phyloP scores from a whole-genome alignment of 2,329 filamentous ascomycete species.

The Penicillium sp. region DNA sequence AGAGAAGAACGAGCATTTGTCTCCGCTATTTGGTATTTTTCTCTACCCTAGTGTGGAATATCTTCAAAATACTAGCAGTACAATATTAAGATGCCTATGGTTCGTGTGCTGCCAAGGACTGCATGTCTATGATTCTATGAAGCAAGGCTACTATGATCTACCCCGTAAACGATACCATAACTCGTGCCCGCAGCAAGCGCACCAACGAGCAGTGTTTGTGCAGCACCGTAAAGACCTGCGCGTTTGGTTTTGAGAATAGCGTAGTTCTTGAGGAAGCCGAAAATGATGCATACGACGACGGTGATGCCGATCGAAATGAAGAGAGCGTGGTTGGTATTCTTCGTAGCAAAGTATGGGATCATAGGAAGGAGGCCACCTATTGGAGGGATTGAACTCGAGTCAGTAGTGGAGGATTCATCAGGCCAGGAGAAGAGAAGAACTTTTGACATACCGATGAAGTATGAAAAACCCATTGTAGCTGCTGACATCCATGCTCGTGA shows the following conservation, averaged over 20 bases:
- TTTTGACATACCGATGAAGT: conserved; percentile 36
- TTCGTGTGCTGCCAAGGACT: no score
- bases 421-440: background rate
- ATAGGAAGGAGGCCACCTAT: conserved; percentile 49
- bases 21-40: no score
- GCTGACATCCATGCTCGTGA: conserved; percentile 56
- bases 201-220: conserved; percentile 46
- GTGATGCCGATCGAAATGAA: conserved; percentile 53
- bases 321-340: conserved; percentile 49
- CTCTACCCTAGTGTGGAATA: no score
- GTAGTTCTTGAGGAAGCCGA: conserved; percentile 53
- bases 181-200: conserved; percentile 44
- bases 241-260: conserved; percentile 34
- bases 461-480: conserved; percentile 42
- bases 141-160: conserved; percentile 21
- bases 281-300: conserved; percentile 49
- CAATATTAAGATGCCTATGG: no score
- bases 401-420: background rate
- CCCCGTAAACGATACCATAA: conserved; percentile 44
- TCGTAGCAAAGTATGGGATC: conserved; percentile 55
- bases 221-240: conserved; percentile 34
- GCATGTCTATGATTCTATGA: background rate
- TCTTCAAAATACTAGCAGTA: no score
- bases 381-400: background rate
- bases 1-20: no score